These are phyloP conservation scores for Nevesoporus exiguus DNA, from an alignment of 768 basidiomycete species.

Conservation along the genomic window DNA sequence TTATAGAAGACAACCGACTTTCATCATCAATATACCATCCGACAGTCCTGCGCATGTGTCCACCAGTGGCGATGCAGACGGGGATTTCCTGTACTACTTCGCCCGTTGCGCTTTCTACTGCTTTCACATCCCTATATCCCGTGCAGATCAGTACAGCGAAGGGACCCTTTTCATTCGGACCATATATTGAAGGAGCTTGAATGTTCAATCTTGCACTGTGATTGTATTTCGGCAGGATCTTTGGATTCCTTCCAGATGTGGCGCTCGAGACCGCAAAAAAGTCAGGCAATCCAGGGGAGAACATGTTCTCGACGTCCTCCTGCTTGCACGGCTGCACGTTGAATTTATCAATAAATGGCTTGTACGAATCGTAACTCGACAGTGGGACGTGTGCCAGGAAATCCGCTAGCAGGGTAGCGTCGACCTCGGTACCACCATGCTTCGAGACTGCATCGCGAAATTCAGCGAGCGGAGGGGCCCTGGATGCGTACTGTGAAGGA, in stretches of 20 bases:
- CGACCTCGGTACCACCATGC: neutral
- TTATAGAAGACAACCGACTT: neutral
- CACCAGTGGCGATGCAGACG: neutral
- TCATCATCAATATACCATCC: constrained; percentile 14
- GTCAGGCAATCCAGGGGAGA: constrained; percentile 19
- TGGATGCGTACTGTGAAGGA: neutral
- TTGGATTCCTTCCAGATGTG: constrained; percentile 12
- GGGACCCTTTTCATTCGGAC: neutral
- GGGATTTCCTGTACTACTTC: constrained; percentile 9
- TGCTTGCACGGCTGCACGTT: constrained; percentile 16
- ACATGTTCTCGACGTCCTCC: constrained; percentile 12
- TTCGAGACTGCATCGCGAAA: constrained; percentile 7
- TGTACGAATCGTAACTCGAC: constrained; percentile 12
- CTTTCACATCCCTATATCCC: constrained; percentile 5
- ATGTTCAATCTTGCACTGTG: neutral
- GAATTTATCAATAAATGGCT: constrained; percentile 15
- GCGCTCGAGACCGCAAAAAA: constrained; percentile 9
- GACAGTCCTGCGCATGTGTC: neutral
- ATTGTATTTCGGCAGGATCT: constrained; percentile 11
- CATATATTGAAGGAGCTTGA: neutral
- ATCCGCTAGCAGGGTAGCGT: constrained; percentile 2
- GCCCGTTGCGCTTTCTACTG: constrained; percentile 2
- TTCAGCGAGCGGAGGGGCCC: neutral
- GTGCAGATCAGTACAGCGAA: neutral
- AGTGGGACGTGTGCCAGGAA: constrained; percentile 8